A percentile compares a stretch with the other conserved stretches of the same genome.
Evolutionary conservation across 768 basidiomycete genomes (phyloP).

Genomic region (Calocera cornea): DNA sequence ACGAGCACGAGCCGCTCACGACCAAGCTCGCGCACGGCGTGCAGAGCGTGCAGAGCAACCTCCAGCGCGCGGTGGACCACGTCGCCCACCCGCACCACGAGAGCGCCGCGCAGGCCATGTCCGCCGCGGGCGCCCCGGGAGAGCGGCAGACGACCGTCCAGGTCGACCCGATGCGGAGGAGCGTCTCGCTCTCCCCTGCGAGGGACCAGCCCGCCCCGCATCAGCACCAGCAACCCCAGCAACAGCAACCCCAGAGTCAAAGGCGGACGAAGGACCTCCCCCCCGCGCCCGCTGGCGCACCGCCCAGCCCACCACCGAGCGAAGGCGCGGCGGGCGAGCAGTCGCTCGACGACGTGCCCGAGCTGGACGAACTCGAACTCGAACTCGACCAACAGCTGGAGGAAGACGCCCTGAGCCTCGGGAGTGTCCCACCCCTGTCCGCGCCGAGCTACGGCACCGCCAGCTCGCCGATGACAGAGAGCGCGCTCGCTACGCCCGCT

Average conservation of each 20-base stretch:
- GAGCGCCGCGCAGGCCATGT: not conserved
- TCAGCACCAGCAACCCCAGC: not conserved
- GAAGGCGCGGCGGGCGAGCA: not conserved
- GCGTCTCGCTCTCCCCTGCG: not conserved
- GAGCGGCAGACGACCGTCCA: not conserved
- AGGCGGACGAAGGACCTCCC: not conserved
- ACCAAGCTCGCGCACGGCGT: not conserved
- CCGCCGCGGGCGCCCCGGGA: not conserved
- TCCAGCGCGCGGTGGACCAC: not conserved
- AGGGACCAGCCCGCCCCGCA: not conserved
- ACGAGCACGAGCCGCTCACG: not conserved
- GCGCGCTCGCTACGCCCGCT: not conserved
- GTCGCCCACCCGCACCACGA: not conserved
- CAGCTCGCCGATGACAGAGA: not conserved
- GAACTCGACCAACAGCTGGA: not conserved
- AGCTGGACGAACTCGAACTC: not conserved
- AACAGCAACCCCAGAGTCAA: not conserved
- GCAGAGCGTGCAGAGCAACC: not conserved
- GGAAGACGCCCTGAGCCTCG: not conserved
- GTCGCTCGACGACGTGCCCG: not conserved
- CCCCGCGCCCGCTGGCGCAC: not conserved
- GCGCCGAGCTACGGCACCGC: not conserved
- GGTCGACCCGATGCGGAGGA: not conserved
- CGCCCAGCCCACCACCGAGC: not conserved
- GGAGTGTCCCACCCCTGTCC: not conserved